Conservation (phyloP, 495 filamentous ascomycete species). For the Lasiosphaeria hispida region DNA sequence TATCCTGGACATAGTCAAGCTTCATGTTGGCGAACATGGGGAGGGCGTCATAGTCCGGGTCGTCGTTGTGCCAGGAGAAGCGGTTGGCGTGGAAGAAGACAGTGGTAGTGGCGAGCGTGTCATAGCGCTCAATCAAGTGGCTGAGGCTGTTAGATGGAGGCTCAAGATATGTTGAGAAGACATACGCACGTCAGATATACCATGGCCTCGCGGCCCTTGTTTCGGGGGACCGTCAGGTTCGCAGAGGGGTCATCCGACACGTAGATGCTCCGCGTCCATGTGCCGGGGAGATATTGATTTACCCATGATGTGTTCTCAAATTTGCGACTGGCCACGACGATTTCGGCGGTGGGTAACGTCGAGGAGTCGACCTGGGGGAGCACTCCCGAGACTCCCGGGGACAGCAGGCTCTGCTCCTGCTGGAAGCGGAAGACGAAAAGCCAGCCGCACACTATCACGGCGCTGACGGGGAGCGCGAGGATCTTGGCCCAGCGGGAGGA, state of each 20-base stretch:
- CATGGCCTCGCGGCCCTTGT: slow-evolving; percentile 65
- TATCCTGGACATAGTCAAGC: slow-evolving; percentile 50
- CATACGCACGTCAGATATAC: slow-evolving; percentile 53
- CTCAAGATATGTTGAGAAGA: too few species aligned
- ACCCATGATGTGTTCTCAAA: slow-evolving; percentile 37
- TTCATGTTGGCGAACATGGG: slow-evolving; percentile 54
- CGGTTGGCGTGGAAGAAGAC: slow-evolving; percentile 62
- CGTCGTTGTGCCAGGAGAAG: slow-evolving; percentile 66
- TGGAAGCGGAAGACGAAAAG: slow-evolving; percentile 9
- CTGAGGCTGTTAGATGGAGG: slow-evolving; percentile 36
- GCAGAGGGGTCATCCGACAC: slow-evolving; percentile 44
- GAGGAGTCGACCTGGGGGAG: slow-evolving; percentile 5
- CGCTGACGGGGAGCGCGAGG: slow-evolving; percentile 5
- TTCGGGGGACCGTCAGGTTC: slow-evolving; percentile 44
- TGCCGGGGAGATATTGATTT: slow-evolving; percentile 30
- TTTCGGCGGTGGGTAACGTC: slow-evolving; percentile 20
- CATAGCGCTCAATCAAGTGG: slow-evolving; percentile 65
- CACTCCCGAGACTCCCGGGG: not conserved
- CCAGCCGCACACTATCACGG: slow-evolving; percentile 9
- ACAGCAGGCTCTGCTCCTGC: not conserved
- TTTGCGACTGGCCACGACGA: slow-evolving; percentile 39
- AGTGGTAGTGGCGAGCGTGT: slow-evolving; percentile 55
- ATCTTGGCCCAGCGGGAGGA: not conserved
- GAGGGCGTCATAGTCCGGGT: slow-evolving; percentile 47
- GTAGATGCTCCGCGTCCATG: slow-evolving; percentile 48